Percentiles rank a stretch among this genome's conserved stretches.
phyloP scores from a whole-genome alignment of 495 filamentous ascomycete genomes.

The Daldinia vernicosa region DNA sequence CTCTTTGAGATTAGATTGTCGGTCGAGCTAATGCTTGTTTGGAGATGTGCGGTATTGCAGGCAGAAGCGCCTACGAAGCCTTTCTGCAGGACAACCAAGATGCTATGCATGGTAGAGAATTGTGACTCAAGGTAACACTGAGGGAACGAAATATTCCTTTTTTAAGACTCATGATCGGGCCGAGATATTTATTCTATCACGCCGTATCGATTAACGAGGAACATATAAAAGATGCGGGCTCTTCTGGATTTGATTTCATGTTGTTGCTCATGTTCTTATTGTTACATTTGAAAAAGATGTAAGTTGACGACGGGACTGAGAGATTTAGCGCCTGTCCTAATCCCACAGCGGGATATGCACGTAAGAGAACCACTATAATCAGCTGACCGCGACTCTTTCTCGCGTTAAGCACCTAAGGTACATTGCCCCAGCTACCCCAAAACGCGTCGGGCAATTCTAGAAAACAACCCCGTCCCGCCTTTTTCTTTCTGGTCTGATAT shows the following conservation, averaged over 20 bases:
- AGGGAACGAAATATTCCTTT: background rate
- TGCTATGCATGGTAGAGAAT: constrained; percentile 5
- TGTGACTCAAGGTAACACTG: constrained; percentile 6
- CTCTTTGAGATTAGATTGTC: constrained; percentile 1
- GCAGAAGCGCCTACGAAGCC: constrained; percentile 16
- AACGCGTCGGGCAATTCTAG: constrained; percentile 35
- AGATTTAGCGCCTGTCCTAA: background rate
- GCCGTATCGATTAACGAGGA: background rate
- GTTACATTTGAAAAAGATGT: background rate
- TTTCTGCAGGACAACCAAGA: constrained; percentile 8
- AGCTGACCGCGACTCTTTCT: constrained; percentile 39
- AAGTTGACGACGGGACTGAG: background rate
- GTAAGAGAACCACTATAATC: constrained; percentile 20
- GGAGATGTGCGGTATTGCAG: constrained; percentile 6
- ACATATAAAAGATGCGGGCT: background rate
- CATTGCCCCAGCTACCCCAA: constrained; percentile 7
- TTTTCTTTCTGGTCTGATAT: constrained; percentile 20
- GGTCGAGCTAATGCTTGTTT: background rate
- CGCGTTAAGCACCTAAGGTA: constrained; percentile 44
- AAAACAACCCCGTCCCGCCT: constrained; percentile 38
- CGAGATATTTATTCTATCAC: background rate
- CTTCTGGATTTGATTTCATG: background rate
- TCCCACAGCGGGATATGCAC: background rate
- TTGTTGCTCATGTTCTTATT: background rate
- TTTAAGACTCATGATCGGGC: constrained; percentile 17